Evolutionary conservation across 148 eudicot species (phyloP).

Genomic region (Camellia lanceoleosa): DNA sequence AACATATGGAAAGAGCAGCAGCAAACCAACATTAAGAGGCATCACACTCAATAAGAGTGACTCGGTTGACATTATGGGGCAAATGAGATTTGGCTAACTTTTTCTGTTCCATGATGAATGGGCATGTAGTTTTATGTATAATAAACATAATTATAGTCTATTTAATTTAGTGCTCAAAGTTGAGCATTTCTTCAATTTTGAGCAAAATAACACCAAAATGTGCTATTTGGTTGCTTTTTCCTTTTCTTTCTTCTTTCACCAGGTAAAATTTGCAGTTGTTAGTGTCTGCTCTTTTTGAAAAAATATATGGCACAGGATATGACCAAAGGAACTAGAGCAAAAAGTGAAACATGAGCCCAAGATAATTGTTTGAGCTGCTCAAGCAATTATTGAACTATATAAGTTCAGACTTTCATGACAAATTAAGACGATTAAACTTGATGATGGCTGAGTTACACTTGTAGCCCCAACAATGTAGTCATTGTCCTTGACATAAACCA

Average conservation of each 20-base stretch:
- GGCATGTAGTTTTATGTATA: background rate
- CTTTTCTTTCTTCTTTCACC: background rate
- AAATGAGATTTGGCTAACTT: slow-evolving; percentile 3
- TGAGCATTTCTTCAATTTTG: slow-evolving; percentile 4
- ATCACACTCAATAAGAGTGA: background rate
- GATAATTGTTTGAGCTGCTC: background rate
- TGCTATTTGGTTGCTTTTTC: background rate
- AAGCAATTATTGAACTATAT: background rate
- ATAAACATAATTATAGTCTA: background rate
- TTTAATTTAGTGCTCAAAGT: slow-evolving; percentile 11
- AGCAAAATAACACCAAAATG: background rate
- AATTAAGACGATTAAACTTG: background rate
- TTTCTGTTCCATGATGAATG: background rate
- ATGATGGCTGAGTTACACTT: background rate
- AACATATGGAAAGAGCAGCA: background rate
- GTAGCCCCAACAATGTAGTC: no score
- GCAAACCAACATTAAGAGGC: background rate
- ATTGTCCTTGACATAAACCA: background rate
- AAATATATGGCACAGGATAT: background rate
- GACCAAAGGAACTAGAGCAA: background rate
- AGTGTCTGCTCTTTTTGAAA: background rate
- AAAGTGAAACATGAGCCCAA: background rate
- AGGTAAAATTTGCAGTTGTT: background rate
- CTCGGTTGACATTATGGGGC: background rate
- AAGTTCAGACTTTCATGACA: background rate